Evolutionary conservation across 495 filamentous ascomycete genomes (phyloP).

Genomic region (Penicillium odoratum): DNA sequence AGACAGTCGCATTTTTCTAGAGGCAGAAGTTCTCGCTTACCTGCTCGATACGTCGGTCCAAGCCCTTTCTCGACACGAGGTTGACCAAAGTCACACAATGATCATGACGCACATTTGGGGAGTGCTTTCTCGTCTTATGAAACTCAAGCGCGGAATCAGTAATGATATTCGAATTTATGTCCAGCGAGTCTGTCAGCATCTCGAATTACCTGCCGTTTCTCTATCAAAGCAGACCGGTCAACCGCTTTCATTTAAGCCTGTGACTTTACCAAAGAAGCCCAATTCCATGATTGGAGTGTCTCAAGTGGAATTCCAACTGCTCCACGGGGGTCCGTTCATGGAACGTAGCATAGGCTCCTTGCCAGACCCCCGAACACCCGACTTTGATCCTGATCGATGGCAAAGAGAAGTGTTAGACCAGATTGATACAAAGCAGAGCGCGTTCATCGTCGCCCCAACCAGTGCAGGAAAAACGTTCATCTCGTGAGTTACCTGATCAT

Average conservation of each 20-base stretch:
- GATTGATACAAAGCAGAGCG: constrained; percentile 64
- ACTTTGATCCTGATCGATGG: constrained; percentile 74
- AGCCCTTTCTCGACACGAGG: constrained; percentile 12
- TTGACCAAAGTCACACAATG: neutral
- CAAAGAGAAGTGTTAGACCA: constrained; percentile 72
- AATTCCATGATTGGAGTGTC: constrained; percentile 27
- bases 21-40: constrained; percentile 48
- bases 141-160: constrained; percentile 26
- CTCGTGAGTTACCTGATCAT: constrained; percentile 26
- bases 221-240: constrained; percentile 5
- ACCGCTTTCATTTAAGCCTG: constrained; percentile 39
- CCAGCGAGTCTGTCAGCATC: constrained; percentile 20
- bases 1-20: constrained; percentile 10
- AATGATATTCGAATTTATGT: constrained; percentile 22
- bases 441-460: constrained; percentile 77
- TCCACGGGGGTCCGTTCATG: constrained; percentile 69
- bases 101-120: constrained; percentile 21
- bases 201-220: constrained; percentile 25
- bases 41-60: constrained; percentile 42
- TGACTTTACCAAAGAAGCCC: constrained; percentile 14
- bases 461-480: constrained; percentile 67
- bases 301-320: constrained; percentile 59
- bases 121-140: constrained; percentile 16
- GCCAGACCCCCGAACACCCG: constrained; percentile 61
- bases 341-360: constrained; percentile 68